Evolutionary conservation across 495 filamentous ascomycete genomes (phyloP).

Genomic region (Penicillium paxilli): DNA sequence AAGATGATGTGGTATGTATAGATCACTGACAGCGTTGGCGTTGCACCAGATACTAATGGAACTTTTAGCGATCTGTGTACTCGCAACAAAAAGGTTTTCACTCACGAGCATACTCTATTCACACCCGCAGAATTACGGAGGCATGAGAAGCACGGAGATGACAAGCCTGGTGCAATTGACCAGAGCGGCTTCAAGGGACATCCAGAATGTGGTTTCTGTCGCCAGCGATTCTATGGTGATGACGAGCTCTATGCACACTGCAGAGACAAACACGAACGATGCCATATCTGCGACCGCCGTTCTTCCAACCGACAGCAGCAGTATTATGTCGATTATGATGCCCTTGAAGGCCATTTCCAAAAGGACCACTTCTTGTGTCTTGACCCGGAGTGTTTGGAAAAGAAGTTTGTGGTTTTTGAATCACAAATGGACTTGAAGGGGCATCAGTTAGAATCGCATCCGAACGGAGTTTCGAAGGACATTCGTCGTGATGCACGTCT

Average conservation of each 20-base stretch:
- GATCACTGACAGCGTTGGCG: background rate
- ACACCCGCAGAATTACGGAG: slow-evolving; percentile 74
- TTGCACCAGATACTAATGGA: background rate
- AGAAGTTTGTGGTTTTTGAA: slow-evolving; percentile 97
- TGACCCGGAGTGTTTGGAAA: slow-evolving; percentile 86
- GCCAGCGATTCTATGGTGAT: slow-evolving; percentile 87
- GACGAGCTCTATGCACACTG: slow-evolving; percentile 96
- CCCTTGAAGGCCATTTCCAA: slow-evolving; percentile 80
- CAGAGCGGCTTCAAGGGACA: slow-evolving; percentile 97
- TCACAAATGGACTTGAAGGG: slow-evolving; percentile 91
- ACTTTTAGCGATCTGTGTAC: slow-evolving; percentile 78
- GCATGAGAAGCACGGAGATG: slow-evolving; percentile 89
- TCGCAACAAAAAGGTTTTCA: slow-evolving; percentile 95
- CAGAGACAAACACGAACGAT: slow-evolving; percentile 87
- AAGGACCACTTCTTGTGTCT: slow-evolving; percentile 84
- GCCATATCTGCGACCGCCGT: slow-evolving; percentile 86
- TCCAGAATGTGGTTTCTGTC: slow-evolving; percentile 91
- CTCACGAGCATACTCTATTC: slow-evolving; percentile 96
- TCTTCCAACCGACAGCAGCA: slow-evolving; percentile 70
- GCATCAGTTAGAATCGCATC: slow-evolving; percentile 77
- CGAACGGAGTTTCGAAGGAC: slow-evolving; percentile 76
- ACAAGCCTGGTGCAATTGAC: slow-evolving; percentile 83
- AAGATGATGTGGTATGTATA: slow-evolving; percentile 80
- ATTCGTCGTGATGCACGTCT: slow-evolving; percentile 78
- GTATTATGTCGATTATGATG: slow-evolving; percentile 86